Conservation (phyloP, 768 basidiomycete genomes). For the Pisolithus albus region DNA sequence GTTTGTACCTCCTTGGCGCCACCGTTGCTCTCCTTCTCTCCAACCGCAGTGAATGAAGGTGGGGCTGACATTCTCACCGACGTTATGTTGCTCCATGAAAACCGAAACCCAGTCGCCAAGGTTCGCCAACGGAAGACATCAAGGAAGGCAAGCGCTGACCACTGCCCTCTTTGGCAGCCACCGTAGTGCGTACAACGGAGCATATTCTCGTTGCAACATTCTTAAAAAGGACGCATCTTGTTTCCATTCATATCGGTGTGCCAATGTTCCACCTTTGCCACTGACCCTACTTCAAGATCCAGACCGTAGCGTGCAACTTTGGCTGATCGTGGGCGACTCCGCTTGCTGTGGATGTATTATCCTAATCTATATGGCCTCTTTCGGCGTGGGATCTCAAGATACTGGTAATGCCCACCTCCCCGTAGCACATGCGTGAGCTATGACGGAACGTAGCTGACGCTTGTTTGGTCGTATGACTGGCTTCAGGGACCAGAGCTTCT, state of each 20-base stretch:
- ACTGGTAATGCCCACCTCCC: background rate
- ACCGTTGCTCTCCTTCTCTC: background rate
- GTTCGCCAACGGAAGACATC: background rate
- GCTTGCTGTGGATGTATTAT: background rate
- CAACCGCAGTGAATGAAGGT: background rate
- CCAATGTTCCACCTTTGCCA: slow-evolving; percentile 19
- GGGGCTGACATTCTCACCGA: slow-evolving; percentile 2
- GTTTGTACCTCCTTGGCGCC: background rate
- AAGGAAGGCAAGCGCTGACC: background rate
- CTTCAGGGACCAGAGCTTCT: slow-evolving; percentile 14
- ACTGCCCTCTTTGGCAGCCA: background rate
- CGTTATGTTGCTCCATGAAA: slow-evolving; percentile 1
- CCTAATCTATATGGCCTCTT: background rate
- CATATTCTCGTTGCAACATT: background rate
- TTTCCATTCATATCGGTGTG: slow-evolving; percentile 19
- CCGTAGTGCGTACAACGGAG: background rate
- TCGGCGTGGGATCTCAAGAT: background rate
- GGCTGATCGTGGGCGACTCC: slow-evolving; percentile 21
- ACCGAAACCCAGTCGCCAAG: background rate
- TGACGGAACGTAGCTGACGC: background rate
- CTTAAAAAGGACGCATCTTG: slow-evolving; percentile 20
- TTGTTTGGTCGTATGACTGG: slow-evolving; percentile 10
- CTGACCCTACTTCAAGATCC: slow-evolving; percentile 24
- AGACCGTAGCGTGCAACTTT: slow-evolving; percentile 7
- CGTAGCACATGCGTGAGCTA: background rate